A percentile compares a stretch with the other conserved stretches of the same genome.
phyloP scores from a whole-genome alignment of 495 filamentous ascomycete species.

The Penicillium silybi region DNA sequence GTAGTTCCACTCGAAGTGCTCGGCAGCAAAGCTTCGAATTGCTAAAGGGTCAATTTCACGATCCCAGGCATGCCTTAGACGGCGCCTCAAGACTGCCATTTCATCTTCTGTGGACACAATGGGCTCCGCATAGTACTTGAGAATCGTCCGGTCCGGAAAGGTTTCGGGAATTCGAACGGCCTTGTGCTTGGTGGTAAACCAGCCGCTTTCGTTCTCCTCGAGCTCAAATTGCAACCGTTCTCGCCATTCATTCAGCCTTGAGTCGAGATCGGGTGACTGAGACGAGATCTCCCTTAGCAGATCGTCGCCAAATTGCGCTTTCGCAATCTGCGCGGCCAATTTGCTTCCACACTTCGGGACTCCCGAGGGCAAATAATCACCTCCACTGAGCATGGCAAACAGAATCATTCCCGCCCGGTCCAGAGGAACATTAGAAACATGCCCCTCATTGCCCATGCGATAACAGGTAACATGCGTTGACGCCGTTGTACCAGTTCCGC shows the following conservation, averaged over 20 bases:
- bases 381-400: conserved; percentile 91
- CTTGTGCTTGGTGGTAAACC: conserved; percentile 72
- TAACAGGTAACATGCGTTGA: conserved; percentile 89
- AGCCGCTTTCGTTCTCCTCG: conserved; percentile 76
- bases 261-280: conserved; percentile 43
- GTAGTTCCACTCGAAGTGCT: conserved; percentile 83
- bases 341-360: conserved; percentile 85
- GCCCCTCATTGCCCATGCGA: conserved; percentile 39
- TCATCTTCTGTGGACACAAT: conserved; percentile 64
- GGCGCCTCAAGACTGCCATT: conserved; percentile 50
- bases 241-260: conserved; percentile 63
- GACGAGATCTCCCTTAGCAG: conserved; percentile 58
- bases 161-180: conserved; percentile 69
- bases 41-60: conserved; percentile 60
- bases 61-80: conserved; percentile 56
- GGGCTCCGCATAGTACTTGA: conserved; percentile 84
- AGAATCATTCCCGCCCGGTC: conserved; percentile 89
- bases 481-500: conserved; percentile 52
- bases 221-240: conserved; percentile 71
- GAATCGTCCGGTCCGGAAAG: conserved; percentile 75
- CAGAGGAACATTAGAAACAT: conserved; percentile 48
- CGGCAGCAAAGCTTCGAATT: conserved; percentile 66
- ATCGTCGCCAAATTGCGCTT: conserved; percentile 79
- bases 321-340: conserved; percentile 82
- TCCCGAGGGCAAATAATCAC: conserved; percentile 89